Evolutionary conservation across 352 stramenopile genomes (phyloP).

Genomic region (Albugo candida): DNA sequence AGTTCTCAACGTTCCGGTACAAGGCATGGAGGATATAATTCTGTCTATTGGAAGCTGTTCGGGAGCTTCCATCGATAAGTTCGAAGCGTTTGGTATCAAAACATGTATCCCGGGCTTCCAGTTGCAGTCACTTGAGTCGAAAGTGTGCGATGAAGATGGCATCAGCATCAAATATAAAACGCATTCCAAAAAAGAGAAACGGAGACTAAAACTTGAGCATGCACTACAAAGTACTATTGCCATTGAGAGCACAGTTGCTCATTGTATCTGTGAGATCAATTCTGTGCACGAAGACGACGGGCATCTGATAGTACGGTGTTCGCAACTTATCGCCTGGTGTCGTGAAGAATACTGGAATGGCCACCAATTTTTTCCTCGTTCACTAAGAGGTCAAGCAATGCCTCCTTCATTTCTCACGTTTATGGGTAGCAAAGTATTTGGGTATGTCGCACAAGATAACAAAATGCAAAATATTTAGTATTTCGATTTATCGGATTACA

Average conservation of each 20-base stretch:
- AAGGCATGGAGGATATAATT: constrained; percentile 51
- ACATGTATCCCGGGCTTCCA: constrained; percentile 24
- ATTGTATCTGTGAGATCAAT: constrained; percentile 51
- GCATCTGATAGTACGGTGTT: constrained; percentile 47
- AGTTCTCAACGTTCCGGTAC: constrained; percentile 60
- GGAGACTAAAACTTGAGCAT: constrained; percentile 19
- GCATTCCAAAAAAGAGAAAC: constrained; percentile 24
- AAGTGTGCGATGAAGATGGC: neutral
- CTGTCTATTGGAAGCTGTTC: constrained; percentile 48
- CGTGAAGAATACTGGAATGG: constrained; percentile 57
- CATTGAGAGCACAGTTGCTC: constrained; percentile 31
- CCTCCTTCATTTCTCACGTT: constrained; percentile 54
- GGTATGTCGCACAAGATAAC: constrained; percentile 16
- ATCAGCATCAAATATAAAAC: constrained; percentile 6
- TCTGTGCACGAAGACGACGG: constrained; percentile 37
- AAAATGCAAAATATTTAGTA: too few relatives aligned
- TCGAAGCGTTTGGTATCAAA: constrained; percentile 21
- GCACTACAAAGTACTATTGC: constrained; percentile 19
- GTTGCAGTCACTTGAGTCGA: neutral
- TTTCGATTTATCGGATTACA: too few relatives aligned
- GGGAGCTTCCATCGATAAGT: constrained; percentile 38
- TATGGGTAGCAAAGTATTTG: constrained; percentile 60
- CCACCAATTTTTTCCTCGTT: constrained; percentile 43
- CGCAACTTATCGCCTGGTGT: constrained; percentile 35
- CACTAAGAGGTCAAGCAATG: neutral